A percentile compares a stretch with the other conserved stretches of the same genome.
Evolutionary conservation across 331 rosid species (phyloP).

Genomic region (Prunus yedoensis): DNA sequence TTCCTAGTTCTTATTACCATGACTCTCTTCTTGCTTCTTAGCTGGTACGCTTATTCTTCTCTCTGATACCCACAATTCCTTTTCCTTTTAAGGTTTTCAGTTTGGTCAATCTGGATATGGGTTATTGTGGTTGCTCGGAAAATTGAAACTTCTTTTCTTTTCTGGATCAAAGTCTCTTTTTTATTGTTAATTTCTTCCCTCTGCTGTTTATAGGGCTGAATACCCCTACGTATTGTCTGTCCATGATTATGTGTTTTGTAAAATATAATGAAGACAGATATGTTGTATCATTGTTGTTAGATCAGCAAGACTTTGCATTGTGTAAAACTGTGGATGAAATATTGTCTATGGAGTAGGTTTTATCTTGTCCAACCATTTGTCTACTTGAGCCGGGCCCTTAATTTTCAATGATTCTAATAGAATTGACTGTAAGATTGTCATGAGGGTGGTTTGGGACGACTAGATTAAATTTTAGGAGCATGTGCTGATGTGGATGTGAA

Average conservation of each 20-base stretch:
- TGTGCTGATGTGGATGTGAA: neutral
- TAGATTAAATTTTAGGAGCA: neutral
- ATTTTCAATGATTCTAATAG: neutral
- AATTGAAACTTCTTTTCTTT: neutral
- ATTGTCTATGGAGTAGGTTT: neutral
- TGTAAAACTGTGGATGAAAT: neutral
- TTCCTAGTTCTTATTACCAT: constrained; percentile 66
- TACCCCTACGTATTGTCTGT: too few species aligned
- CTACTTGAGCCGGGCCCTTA: neutral
- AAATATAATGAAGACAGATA: too few species aligned
- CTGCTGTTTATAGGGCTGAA: neutral
- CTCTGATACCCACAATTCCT: neutral
- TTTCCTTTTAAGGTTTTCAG: neutral
- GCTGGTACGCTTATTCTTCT: constrained; percentile 54
- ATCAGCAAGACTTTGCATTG: neutral
- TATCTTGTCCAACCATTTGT: neutral
- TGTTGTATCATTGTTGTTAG: neutral
- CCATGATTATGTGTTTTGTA: too few species aligned
- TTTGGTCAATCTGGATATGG: neutral
- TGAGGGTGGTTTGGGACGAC: neutral
- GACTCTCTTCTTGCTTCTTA: constrained; percentile 78
- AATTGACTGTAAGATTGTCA: neutral
- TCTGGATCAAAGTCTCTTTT: neutral
- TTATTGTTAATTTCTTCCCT: neutral
- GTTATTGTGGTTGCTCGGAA: neutral